phyloP scores from a whole-genome alignment of 1,139 yeast species.

The Hemisphaericaspora lyxosophila region DNA sequence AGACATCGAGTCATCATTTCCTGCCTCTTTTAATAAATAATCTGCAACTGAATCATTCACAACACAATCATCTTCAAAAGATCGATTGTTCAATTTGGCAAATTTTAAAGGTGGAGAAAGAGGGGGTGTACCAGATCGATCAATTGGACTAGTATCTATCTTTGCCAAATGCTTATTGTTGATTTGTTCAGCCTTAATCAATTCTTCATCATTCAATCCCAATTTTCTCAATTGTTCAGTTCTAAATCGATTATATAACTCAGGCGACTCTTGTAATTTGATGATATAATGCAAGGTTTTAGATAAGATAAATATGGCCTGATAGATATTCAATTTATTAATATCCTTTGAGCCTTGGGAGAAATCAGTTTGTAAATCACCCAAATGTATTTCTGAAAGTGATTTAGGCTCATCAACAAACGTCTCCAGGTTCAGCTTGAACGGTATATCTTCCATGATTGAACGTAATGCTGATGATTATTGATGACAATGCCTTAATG shows the following conservation, averaged over 20 bases:
- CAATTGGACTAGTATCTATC: constrained; percentile 5
- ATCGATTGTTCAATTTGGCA: constrained; percentile 15
- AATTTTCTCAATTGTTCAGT: constrained; percentile 25
- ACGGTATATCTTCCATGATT: constrained; percentile 31
- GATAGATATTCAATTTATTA: constrained; percentile 36
- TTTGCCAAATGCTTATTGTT: background rate
- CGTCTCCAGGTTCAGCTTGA: constrained; percentile 41
- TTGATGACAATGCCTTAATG: no score
- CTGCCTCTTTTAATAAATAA: constrained; percentile 10
- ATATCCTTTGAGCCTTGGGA: constrained; percentile 30
- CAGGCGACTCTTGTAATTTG: constrained; percentile 28
- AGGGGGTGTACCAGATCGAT: constrained; percentile 17
- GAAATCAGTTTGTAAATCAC: constrained; percentile 38
- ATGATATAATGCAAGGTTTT: constrained; percentile 36
- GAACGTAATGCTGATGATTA: background rate
- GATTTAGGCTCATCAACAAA: constrained; percentile 44
- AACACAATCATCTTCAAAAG: constrained; percentile 4
- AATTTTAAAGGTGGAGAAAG: constrained; percentile 23
- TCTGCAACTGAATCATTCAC: constrained; percentile 14
- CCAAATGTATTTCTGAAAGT: constrained; percentile 35
- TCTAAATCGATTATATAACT: constrained; percentile 27
- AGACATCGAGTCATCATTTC: constrained; percentile 4
- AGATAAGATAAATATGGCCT: constrained; percentile 35
- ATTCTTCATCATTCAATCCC: constrained; percentile 19
- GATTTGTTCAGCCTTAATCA: background rate